phyloP scores from a whole-genome alignment of 148 eudicot species.

The Rhododendron henanense region DNA sequence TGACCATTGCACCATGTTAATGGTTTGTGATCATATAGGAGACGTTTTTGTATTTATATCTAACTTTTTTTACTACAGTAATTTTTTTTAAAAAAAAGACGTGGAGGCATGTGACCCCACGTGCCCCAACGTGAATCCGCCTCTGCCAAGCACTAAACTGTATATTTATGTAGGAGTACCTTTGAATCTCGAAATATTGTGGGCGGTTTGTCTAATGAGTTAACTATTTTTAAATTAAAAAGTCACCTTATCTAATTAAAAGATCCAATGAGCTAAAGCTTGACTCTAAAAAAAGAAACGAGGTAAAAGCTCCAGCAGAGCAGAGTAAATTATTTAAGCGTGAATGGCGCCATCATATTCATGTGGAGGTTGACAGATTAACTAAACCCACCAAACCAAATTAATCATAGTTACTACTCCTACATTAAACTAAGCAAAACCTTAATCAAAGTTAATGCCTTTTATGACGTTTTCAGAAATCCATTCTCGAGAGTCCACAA shows the following conservation, averaged over 20 bases:
- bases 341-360: background rate
- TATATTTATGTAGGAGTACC: background rate
- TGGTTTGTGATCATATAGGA: too few relatives aligned
- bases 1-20: too few relatives aligned
- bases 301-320: background rate
- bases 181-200: background rate
- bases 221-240: too few relatives aligned
- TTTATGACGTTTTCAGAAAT: background rate
- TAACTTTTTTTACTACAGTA: too few relatives aligned
- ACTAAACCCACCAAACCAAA: background rate
- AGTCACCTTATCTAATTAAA: background rate
- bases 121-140: too few relatives aligned
- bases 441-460: background rate
- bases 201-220: too few relatives aligned
- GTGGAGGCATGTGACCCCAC: too few relatives aligned
- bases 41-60: too few relatives aligned
- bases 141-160: too few relatives aligned
- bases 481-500: background rate
- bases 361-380: background rate
- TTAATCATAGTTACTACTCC: background rate
- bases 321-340: background rate
- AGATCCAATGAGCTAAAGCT: background rate
- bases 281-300: background rate
- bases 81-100: too few relatives aligned
- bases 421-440: background rate